Percentiles rank a stretch among this genome's conserved stretches.
These are phyloP conservation scores for Chamaecrista fasciculata DNA, from an alignment of 306 rosid species.

Conservation along the genomic window DNA sequence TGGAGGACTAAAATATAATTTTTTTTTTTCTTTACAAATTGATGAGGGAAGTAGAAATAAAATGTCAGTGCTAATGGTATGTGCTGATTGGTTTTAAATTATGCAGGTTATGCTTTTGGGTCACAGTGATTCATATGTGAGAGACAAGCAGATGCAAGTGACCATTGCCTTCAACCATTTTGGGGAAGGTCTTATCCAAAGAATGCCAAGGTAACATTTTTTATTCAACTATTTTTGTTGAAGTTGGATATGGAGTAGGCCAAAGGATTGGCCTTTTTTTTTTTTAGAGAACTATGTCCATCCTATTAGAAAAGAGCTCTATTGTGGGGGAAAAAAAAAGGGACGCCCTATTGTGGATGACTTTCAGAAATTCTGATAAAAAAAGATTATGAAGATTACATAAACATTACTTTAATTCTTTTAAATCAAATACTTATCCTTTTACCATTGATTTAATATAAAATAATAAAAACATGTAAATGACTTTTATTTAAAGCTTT, in stretches of 20 bases:
- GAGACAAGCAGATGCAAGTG: constrained; percentile 95
- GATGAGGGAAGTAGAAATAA: background rate
- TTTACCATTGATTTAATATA: background rate
- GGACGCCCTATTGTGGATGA: too few relatives aligned
- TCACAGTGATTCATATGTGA: constrained; percentile 81
- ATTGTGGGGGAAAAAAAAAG: too few relatives aligned
- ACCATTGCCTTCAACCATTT: constrained; percentile 98
- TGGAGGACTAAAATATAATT: too few relatives aligned
- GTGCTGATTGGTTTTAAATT: constrained; percentile 8
- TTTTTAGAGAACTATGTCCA: too few relatives aligned
- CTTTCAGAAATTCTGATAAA: too few relatives aligned
- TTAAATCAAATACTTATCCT: background rate
- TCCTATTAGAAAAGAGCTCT: too few relatives aligned
- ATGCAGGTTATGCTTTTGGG: constrained; percentile 87
- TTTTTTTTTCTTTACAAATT: too few relatives aligned
- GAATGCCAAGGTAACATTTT: constrained; percentile 90
- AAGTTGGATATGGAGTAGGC: background rate
- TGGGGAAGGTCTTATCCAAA: constrained; percentile 93
- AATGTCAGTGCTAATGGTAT: background rate
- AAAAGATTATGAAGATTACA: too few relatives aligned
- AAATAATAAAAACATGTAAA: background rate
- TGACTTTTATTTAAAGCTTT: background rate
- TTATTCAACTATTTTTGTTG: background rate
- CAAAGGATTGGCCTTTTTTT: background rate
- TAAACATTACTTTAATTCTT: too few relatives aligned